Conservation (phyloP, 1,139 yeast genomes). For the Geotrichum europaeum region DNA sequence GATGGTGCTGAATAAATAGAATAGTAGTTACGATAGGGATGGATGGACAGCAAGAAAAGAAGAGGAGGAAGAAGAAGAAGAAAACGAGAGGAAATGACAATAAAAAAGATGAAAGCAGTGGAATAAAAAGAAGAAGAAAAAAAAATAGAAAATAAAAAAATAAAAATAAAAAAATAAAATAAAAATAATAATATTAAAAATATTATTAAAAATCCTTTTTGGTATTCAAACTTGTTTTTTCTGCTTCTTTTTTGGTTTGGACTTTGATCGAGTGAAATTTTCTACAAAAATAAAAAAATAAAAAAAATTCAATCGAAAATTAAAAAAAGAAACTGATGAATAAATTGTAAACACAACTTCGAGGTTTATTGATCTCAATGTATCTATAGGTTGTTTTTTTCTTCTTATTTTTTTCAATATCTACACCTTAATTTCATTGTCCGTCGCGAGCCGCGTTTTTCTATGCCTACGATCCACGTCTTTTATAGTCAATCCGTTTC, state of each 20-base stretch:
- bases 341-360: no score
- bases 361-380: no score
- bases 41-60: background rate
- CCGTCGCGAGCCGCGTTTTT: no score
- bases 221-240: background rate
- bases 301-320: background rate
- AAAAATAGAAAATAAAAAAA: slow-evolving; percentile 1
- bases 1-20: background rate
- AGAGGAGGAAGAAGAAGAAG: background rate
- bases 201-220: background rate
- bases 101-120: background rate
- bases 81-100: background rate
- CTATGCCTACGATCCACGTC: no score
- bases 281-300: background rate
- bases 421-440: no score
- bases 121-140: background rate
- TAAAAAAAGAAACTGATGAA: no score
- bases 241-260: background rate
- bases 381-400: no score
- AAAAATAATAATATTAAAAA: background rate
- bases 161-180: background rate
- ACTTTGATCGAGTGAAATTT: background rate
- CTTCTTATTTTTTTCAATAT: no score
- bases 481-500: no score
- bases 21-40: background rate